Base-by-base conservation (phyloP, 2,329 filamentous ascomycete species). In the Colletotrichum eremochloae region DNA sequence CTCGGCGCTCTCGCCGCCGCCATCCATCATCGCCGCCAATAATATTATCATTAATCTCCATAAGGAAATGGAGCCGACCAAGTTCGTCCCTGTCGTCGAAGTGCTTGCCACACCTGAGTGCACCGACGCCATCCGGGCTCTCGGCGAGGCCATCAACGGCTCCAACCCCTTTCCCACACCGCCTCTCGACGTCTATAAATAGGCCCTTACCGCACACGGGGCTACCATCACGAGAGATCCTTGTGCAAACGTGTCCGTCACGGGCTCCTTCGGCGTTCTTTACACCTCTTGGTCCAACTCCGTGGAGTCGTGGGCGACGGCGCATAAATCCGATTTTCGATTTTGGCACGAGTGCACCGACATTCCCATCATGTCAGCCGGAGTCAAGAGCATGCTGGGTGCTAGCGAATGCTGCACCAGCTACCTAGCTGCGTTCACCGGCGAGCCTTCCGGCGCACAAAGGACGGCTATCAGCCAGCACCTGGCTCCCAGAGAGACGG, bases 61-160 rank as follows among this genome's bases (percentile, higher is more conserved):
- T 14, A 63, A 63, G 60, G 40, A 46, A 52, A 52, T 63, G n/a
- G 60, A 63, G n/a, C 60, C 60, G 31, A 63, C 60, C 46, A 63
- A 63, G 46, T 31, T 63, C 46, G 50, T 63, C 60, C 12, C 20
- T 3, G 46, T 52, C 44, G 6, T 63, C 36, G 60, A 63, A 29
- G 60, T 46, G 33, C 60, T 46, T 7, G 46, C 46, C 33, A 63
- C 60, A 4, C 60, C 60, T 33, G 46, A 63, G 46, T 63, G 46
- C 20, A 63, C 60, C n/a, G 40, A 24, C 60, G 60, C 60, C 15
- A 1, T 52, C 60, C 5, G 11, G 7, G 60, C 60, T 14, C 52
- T 63, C 31, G 31, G 3, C 74, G 5, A 67, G n/a, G 46, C 60
- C 15, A 46, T 63, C 33, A 63, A 44, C 60, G 60, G 60, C 20